These are phyloP conservation scores for Lipomyces mesembrius DNA, from an alignment of 805 yeast genomes.

Conservation along the genomic window DNA sequence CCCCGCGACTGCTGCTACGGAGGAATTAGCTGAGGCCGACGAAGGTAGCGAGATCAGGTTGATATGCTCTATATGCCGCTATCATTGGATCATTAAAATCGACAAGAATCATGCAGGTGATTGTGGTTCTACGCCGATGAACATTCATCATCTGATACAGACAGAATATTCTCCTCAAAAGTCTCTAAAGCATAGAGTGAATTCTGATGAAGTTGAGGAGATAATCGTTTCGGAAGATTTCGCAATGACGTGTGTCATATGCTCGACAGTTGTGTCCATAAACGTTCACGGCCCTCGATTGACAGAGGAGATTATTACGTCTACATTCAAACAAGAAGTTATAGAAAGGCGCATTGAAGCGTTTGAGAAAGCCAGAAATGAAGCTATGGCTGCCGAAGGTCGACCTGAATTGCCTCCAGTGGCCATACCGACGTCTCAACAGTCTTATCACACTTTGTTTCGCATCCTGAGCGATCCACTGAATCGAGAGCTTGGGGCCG, in stretches of 20 bases:
- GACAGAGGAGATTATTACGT: conserved; percentile 55
- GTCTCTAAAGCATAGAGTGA: conserved; percentile 6
- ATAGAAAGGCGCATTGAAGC: conserved; percentile 59
- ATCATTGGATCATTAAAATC: conserved; percentile 18
- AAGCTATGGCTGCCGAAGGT: conserved; percentile 17
- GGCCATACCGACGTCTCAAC: conserved; percentile 56
- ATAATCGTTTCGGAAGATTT: conserved; percentile 12
- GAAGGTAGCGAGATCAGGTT: neutral
- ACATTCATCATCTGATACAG: conserved; percentile 32
- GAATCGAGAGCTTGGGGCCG: conserved; percentile 50
- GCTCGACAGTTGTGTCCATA: conserved; percentile 14
- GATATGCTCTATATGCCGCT: conserved; percentile 31
- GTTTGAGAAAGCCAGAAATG: conserved; percentile 37
- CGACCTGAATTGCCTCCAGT: conserved; percentile 42
- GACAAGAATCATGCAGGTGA: conserved; percentile 5
- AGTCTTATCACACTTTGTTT: conserved; percentile 64
- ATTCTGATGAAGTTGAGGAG: conserved; percentile 7
- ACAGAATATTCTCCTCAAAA: neutral
- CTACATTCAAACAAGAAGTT: conserved; percentile 53
- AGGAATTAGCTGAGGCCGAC: neutral
- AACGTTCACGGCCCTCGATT: conserved; percentile 46
- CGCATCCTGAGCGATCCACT: conserved; percentile 73
- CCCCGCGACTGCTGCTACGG: neutral
- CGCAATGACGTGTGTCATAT: conserved; percentile 19
- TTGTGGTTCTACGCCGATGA: conserved; percentile 17